Evolutionary conservation across 2,329 filamentous ascomycete species (phyloP), one percentile per base, ranked within the genome.

Genomic region (Rutstroemia sp.): DNA sequence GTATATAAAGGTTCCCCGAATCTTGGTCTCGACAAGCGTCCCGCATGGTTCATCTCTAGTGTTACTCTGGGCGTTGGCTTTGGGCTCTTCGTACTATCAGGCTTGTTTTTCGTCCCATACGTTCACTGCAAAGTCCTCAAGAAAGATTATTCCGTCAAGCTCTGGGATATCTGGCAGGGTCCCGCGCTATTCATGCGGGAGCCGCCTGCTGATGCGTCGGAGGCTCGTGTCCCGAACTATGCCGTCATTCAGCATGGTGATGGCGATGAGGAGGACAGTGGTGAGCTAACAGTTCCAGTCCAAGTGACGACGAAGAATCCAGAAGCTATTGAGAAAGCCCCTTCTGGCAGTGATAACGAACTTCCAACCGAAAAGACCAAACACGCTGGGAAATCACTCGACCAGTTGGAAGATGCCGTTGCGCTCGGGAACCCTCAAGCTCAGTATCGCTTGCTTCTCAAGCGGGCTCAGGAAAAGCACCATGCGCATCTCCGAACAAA

Each of bases 1-100:
- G 87, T 91, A 63, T 90, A 89, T 79, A 90, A 91, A 78, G 87
- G 87, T 34, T 89, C 87, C 9, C 86, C 87, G 23, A 83, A 76
- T 58, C 78, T 88, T 30, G 78, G 78, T 21, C 74, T 89, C 27
- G 76, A 73, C 73, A 81, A 85, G 72, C 87, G 85, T 76, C 84
- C 87, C 1, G 70, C 71, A 8, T 84, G 80, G 78, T 90, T 81
- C 67, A 81, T 90, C 59, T 84, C 78, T 8, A 39, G 62, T 10
- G 65, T 70, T 48, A 62, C 68, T 57, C 50, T 67, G 4, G 65
- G 65, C 12, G 56, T 58, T 6, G 63, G 61, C 25, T 51, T 55
- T 12, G 64, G 60, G 21, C 38, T 61, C 14, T 48, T 57, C 38
- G 23, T 60, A 40, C 25, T 66, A 21, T 44, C 63, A 5, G 65